Conservation (phyloP, 805 yeast species). For the Yarrowia alimentaria region DNA sequence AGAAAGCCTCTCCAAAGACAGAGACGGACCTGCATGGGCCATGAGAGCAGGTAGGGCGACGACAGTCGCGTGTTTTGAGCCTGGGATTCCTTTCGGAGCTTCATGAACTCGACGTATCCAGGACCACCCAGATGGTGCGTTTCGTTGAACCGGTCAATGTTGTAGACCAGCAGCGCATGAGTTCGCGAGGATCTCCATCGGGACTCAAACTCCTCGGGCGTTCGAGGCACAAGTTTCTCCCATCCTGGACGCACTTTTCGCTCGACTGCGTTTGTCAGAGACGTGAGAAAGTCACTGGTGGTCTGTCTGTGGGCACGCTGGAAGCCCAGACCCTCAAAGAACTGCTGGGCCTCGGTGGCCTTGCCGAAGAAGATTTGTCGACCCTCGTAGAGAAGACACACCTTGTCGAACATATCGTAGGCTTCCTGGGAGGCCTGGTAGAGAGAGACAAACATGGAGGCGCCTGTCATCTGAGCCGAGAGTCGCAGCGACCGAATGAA, state of each 20-base stretch:
- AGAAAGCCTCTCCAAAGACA: constrained; percentile 53
- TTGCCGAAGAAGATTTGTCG: constrained; percentile 62
- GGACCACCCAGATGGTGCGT: constrained; percentile 35
- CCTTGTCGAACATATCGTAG: constrained; percentile 59
- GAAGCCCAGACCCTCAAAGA: constrained; percentile 55
- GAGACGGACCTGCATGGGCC: constrained; percentile 49
- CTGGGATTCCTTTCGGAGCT: constrained; percentile 38
- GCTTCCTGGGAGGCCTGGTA: constrained; percentile 69
- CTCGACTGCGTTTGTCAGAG: constrained; percentile 54
- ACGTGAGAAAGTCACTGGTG: constrained; percentile 57
- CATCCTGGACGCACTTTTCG: constrained; percentile 47
- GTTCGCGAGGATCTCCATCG: constrained; percentile 51
- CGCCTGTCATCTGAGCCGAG: constrained; percentile 54
- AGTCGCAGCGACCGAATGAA: constrained; percentile 59
- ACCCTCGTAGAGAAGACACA: constrained; percentile 59
- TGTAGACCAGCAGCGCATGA: constrained; percentile 43
- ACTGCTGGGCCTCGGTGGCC: constrained; percentile 49
- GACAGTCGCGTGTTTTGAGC: constrained; percentile 38
- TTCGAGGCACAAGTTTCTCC: constrained; percentile 51
- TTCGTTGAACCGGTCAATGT: constrained; percentile 44
- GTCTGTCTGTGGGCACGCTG: constrained; percentile 57
- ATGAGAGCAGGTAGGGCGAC: constrained; percentile 46
- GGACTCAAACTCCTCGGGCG: constrained; percentile 52
- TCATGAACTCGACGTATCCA: constrained; percentile 34
- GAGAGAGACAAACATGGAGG: constrained; percentile 62